Percentiles rank a stretch among this genome's conserved stretches.
These are phyloP conservation scores for Aureobasidium musti DNA, from an alignment of 2,329 filamentous ascomycete species.

Conservation along the genomic window DNA sequence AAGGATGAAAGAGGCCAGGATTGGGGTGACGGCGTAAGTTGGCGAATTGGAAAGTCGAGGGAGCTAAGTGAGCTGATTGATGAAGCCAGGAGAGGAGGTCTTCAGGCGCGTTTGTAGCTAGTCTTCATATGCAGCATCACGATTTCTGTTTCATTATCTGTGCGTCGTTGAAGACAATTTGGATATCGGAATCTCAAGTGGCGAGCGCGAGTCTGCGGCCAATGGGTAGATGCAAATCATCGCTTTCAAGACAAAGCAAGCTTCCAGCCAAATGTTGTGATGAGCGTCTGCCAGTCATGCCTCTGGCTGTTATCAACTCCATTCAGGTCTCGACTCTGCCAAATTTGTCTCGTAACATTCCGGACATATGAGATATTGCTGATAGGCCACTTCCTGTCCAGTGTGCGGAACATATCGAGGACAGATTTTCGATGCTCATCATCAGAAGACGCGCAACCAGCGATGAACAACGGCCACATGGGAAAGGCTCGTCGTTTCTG, in stretches of 20 bases:
- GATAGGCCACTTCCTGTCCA: slow-evolving; percentile 16
- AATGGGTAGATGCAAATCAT: background rate
- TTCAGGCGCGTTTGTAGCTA: background rate
- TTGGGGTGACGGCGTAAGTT: slow-evolving; percentile 53
- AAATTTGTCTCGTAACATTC: slow-evolving; percentile 4
- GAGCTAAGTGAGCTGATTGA: slow-evolving; percentile 34
- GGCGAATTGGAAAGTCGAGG: slow-evolving; percentile 47
- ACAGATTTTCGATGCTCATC: slow-evolving; percentile 8
- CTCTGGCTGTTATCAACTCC: background rate
- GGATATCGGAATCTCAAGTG: too few species aligned
- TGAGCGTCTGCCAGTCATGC: slow-evolving; percentile 16
- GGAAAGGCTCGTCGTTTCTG: slow-evolving; percentile 12
- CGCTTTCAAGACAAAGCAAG: slow-evolving; percentile 1
- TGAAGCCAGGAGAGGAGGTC: background rate
- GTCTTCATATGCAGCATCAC: background rate
- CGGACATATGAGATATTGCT: slow-evolving; percentile 11
- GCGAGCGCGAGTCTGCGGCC: background rate
- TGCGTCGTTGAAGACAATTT: background rate
- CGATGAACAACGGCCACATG: slow-evolving; percentile 22
- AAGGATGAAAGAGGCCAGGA: slow-evolving; percentile 38
- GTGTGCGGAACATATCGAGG: slow-evolving; percentile 12
- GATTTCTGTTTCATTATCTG: background rate
- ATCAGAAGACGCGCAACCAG: slow-evolving; percentile 8
- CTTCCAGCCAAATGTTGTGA: slow-evolving; percentile 22
- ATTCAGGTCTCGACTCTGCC: slow-evolving; percentile 14